Evolutionary conservation across 306 rosid species (phyloP), one percentile per base, ranked within the genome.

Genomic region (Senna siamea): DNA sequence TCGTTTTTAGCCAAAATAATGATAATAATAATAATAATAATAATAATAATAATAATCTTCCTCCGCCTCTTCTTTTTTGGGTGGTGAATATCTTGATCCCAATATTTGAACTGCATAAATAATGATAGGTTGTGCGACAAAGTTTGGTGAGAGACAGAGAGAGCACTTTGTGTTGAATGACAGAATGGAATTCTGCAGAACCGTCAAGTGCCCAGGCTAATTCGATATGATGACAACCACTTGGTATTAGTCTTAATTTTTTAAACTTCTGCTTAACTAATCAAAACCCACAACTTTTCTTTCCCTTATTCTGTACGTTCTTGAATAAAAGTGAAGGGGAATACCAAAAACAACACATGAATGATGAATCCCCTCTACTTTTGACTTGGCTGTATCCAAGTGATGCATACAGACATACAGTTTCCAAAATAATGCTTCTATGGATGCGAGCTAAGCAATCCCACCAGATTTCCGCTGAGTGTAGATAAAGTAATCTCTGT

Each of bases 141-240:
- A 26, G 9, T 14, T 46, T 66, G 40, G 56, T 37, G 40, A 59
- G 41, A 59, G 19, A 57, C 23, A 41, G 57, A n/a, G 23, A n/a
- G 35, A 55, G 47, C 46, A 60, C 26, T 35, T n/a, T 18, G 67
- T 7, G 34, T 20, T 35, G 51, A 40, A 20, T 11, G 69, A 64
- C 34, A 40, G 9, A 15, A 47, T 26, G 43, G 35, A 48, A 1
- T 13, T 66, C 56, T 5, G 6, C 70, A 23, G 71, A 28, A 47
- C 43, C 7, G 57, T 28, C 57, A 41, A 11, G 17, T 23, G 38
- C 15, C 34, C 6, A 8, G 14, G 26, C 13, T 53, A 14, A 8
- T 4, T 66, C n/a, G 43, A 26, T 46, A 26, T 66, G 57, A 66
- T 66, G 57, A 66, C 72, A 47, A 11, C 38, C 72, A 23, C 71